phyloP scores from a whole-genome alignment of 352 stramenopile species.

The Thraustochytrium sp. region DNA sequence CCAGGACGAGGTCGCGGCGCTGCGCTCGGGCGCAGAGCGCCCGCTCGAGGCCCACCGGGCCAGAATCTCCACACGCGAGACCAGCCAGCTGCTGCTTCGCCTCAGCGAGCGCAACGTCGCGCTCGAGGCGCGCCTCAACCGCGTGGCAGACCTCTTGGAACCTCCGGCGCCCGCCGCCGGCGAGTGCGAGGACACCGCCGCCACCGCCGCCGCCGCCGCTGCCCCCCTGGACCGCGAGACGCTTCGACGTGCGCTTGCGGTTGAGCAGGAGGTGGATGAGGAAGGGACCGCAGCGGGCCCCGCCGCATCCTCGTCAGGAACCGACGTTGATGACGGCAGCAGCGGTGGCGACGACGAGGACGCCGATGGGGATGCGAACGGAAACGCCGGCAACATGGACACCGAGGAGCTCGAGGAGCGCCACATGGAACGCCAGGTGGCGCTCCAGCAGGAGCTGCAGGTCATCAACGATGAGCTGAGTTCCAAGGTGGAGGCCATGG shows the following conservation, averaged over 20 bases:
- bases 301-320: neutral
- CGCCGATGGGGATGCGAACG: neutral
- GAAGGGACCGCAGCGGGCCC: no score
- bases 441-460: conserved; percentile 9
- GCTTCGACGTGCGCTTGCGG: neutral
- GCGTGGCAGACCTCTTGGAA: neutral
- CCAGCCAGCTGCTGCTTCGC: neutral
- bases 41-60: neutral
- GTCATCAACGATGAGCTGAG: conserved; percentile 7
- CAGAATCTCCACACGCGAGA: neutral
- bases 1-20: conserved; percentile 3
- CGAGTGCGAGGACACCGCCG: neutral
- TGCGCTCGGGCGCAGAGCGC: neutral
- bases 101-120: neutral
- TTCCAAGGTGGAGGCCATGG: conserved; percentile 1
- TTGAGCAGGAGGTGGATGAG: neutral
- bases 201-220: neutral
- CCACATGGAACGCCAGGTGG: conserved; percentile 21
- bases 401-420: neutral
- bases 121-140: neutral
- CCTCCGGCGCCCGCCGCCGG: neutral
- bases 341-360: neutral
- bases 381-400: neutral
- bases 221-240: neutral
- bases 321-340: neutral